Percentiles rank a stretch among this genome's conserved stretches.
Evolutionary conservation across 495 filamentous ascomycete genomes (phyloP).

Genomic region (Xylaria curta): DNA sequence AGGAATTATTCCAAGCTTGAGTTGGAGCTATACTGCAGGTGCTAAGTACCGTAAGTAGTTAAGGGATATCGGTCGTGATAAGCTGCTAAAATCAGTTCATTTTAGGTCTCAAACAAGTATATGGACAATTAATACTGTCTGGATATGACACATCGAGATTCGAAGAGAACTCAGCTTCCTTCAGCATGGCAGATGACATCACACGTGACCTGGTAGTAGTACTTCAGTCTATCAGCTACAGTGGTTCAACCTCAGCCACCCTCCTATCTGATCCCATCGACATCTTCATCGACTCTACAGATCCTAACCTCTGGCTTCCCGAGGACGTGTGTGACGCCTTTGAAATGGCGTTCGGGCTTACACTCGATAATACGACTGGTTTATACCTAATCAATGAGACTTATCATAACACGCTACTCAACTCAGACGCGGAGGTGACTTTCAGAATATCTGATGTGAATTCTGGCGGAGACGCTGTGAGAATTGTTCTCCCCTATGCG

Average conservation of each 20-base stretch:
- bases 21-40: slow-evolving; percentile 64
- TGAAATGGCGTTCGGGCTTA: slow-evolving; percentile 59
- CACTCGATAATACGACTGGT: slow-evolving; percentile 48
- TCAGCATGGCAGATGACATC: slow-evolving; percentile 56
- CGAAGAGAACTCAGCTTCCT: slow-evolving; percentile 53
- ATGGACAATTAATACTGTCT: slow-evolving; percentile 62
- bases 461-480: slow-evolving; percentile 49
- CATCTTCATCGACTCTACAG: slow-evolving; percentile 60
- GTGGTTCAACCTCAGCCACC: slow-evolving; percentile 37
- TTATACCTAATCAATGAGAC: slow-evolving; percentile 59
- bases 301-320: slow-evolving; percentile 63
- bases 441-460: slow-evolving; percentile 54
- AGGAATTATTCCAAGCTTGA: slow-evolving; percentile 55
- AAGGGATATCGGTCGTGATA: background rate
- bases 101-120: slow-evolving; percentile 54
- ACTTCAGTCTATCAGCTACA: slow-evolving; percentile 54
- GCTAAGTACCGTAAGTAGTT: slow-evolving; percentile 53
- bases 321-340: slow-evolving; percentile 58
- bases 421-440: slow-evolving; percentile 57
- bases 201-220: slow-evolving; percentile 57
- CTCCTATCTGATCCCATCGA: slow-evolving; percentile 45
- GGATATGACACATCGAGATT: slow-evolving; percentile 63
- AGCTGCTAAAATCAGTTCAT: slow-evolving; percentile 12
- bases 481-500: slow-evolving; percentile 60
- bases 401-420: slow-evolving; percentile 50